Base-by-base conservation (phyloP, 129 eudicot species). In the Silybum marianum region DNA sequence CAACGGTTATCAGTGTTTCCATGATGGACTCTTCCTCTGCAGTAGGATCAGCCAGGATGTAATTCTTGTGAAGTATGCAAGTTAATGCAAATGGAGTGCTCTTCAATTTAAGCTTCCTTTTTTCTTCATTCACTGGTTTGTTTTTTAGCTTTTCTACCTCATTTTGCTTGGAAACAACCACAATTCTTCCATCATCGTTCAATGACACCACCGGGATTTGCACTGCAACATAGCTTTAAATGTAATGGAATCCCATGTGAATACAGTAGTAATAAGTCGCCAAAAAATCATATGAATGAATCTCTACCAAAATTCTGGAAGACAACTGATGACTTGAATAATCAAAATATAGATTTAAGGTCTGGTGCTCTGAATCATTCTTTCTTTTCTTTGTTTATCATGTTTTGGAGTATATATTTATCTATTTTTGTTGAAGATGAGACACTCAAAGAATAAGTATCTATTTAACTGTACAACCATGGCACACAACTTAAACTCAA, bases 21-120 rank as follows among this genome's bases (percentile, higher is more conserved):
- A 92, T 90, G 62, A 89, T 80, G 62, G 97, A 90, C 86, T 95
- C 97, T 89, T 92, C 98, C 76, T 94, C 98, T 62, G 94, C 90
- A 13, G 94, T 92, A 42, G 98, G 98, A 80, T 94, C 98, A 68
- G 97, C 92, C 66, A 94, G 83, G 82, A 92, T 90, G 87, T 90
- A 88, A 23, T 92, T 87, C 85, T 94, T 95, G 90, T 92, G 97
- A 86, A 92, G 89, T 86, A 92, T 78, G 77, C 97, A 90, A 22
- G 97, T 95, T 32, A 92, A 84, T 46, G 93, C 87, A 67, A 90
- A 89, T 0, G 93, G 98, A 38, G 84, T 71, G 79, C 58, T 85
- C 34, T 42, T 87, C 84, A 95, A 70, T 26, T 83, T 92, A 51
- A 95, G 96, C 81, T 92, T 95, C 42, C 93, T 87, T 80, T 88